Conservation (phyloP, 2,329 filamentous ascomycete species). For the Plectosphaerella sp. region DNA sequence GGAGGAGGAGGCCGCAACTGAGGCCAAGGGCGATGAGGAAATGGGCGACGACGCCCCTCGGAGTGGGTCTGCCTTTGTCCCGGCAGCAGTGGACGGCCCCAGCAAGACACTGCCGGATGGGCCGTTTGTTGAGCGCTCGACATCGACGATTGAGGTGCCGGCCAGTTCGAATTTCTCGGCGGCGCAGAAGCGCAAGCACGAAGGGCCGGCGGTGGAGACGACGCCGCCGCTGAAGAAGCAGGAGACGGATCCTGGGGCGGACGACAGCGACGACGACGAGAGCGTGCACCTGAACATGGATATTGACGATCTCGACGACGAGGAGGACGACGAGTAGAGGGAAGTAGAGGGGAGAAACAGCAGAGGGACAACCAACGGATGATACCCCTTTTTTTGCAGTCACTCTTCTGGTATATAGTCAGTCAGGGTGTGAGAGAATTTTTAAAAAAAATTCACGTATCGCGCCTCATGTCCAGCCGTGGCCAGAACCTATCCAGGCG, state of each 20-base stretch:
- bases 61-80: conserved; percentile 3
- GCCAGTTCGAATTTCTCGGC: conserved; percentile 2
- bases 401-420: neutral
- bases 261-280: conserved; percentile 45
- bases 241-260: conserved; percentile 13
- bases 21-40: conserved; percentile 28
- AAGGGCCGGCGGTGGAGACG: conserved; percentile 18
- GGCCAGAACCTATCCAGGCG: no score
- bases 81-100: conserved; percentile 6
- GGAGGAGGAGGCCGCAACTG: conserved; percentile 21
- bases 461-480: no score
- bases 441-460: neutral
- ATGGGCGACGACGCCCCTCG: conserved; percentile 1
- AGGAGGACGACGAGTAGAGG: conserved; percentile 28
- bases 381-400: conserved; percentile 6
- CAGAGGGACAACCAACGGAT: conserved; percentile 9
- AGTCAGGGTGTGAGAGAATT: conserved; percentile 2
- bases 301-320: conserved; percentile 42
- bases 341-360: conserved; percentile 14
- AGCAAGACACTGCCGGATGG: conserved; percentile 17
- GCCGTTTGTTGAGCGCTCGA: conserved; percentile 25
- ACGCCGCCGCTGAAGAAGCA: conserved; percentile 16
- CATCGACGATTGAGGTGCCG: conserved; percentile 9
- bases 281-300: conserved; percentile 58
- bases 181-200: conserved; percentile 37